A percentile compares a stretch with the other conserved stretches of the same genome.
phyloP scores from a whole-genome alignment of 1,139 yeast species.

The Scheffersomyces lignicola region DNA sequence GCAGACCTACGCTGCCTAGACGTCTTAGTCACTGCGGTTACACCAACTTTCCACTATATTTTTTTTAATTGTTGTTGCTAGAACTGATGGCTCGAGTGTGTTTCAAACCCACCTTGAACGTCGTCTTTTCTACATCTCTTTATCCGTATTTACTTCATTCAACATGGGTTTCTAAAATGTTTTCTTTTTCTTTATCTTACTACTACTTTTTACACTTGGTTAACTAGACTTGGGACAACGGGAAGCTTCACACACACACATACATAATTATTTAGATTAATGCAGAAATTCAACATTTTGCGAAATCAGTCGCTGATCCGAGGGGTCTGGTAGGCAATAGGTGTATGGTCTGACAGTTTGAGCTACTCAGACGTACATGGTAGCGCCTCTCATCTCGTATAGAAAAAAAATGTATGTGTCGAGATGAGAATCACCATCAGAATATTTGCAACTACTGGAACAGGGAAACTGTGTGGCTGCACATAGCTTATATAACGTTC shows the following conservation, averaged over 20 bases:
- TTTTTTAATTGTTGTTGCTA: background rate
- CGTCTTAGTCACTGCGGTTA: background rate
- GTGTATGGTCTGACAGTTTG: no score
- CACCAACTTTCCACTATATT: background rate
- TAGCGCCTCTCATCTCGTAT: no score
- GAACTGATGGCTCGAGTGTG: no score
- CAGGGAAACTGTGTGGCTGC: no score
- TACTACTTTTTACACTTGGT: background rate
- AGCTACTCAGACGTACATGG: no score
- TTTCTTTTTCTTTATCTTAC: background rate
- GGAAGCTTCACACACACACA: background rate
- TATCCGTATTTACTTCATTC: conserved; percentile 1
- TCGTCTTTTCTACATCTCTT: conserved; percentile 1
- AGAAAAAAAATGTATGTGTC: no score
- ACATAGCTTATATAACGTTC: no score
- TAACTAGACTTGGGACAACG: conserved; percentile 1
- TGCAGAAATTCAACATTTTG: conserved; percentile 5
- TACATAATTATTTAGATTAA: background rate
- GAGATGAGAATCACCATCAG: no score
- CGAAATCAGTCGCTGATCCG: no score
- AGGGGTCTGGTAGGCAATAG: no score
- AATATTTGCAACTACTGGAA: no score
- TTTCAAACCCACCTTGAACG: no score
- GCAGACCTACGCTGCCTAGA: conserved; percentile 48
- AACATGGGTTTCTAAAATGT: conserved; percentile 4